Conservation (phyloP, 768 basidiomycete genomes). For the Chalciporus piperatus region DNA sequence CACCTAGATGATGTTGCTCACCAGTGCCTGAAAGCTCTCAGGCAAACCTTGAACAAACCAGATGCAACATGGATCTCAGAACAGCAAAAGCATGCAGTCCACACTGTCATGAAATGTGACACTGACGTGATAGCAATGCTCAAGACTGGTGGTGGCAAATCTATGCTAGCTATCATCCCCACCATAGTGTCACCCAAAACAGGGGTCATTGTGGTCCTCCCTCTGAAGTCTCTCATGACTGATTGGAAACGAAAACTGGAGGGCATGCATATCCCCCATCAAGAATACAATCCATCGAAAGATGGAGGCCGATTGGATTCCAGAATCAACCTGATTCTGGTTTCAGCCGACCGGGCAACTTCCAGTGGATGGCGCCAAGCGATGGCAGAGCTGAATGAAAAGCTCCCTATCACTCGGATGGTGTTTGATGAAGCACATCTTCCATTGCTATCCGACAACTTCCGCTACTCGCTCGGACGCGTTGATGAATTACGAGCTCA, state of each 20-base stretch:
- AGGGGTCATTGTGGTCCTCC: not conserved
- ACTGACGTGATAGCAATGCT: slow-evolving; percentile 23
- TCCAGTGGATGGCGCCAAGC: no score
- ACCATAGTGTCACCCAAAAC: not conserved
- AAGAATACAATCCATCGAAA: not conserved
- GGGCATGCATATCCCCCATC: not conserved
- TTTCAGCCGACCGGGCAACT: no score
- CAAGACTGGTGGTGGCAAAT: slow-evolving; percentile 28
- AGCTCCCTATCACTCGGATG: no score
- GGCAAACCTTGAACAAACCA: not conserved
- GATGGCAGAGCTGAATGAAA: no score
- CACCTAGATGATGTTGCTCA: not conserved
- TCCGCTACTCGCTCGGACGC: no score
- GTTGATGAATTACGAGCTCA: no score
- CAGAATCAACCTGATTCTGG: no score
- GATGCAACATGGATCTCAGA: not conserved
- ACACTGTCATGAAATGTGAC: slow-evolving; percentile 3
- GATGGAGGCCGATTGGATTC: no score
- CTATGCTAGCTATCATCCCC: slow-evolving; percentile 23
- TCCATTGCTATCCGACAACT: no score
- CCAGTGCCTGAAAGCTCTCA: not conserved
- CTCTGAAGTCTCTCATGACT: not conserved
- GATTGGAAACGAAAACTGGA: not conserved
- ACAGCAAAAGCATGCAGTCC: slow-evolving; percentile 6
- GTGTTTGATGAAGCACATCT: no score